Evolutionary conservation across 768 basidiomycete species (phyloP).

Genomic region (Xerocomus spinulosus): DNA sequence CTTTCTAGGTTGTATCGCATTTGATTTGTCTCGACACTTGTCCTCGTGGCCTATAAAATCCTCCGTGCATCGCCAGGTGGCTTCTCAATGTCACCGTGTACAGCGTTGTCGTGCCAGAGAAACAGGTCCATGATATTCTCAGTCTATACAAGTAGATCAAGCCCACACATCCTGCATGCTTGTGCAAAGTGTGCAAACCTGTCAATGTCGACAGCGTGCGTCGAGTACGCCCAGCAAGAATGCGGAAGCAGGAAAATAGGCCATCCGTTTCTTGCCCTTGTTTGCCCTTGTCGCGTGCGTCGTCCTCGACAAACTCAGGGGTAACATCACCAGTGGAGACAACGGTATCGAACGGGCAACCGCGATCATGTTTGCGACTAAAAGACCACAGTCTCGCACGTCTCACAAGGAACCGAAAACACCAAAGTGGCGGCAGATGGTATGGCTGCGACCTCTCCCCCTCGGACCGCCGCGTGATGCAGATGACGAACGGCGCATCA

Average conservation of each 20-base stretch:
- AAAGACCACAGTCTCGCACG: conserved; percentile 49
- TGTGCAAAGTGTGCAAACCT: conserved; percentile 21
- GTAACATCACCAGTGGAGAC: too few species aligned
- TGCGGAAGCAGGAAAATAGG: conserved; percentile 42
- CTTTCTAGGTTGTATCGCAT: too few species aligned
- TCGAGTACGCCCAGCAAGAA: conserved; percentile 41
- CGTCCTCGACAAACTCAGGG: too few species aligned
- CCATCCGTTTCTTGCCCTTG: background rate
- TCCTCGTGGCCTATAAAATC: background rate
- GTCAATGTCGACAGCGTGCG: conserved; percentile 36
- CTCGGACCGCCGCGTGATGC: conserved; percentile 41
- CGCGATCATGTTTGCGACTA: conserved; percentile 47
- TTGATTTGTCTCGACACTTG: conserved; percentile 4
- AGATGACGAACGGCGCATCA: conserved; percentile 42
- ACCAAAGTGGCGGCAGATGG: conserved; percentile 45
- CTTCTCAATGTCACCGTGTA: background rate
- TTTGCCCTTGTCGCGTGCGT: conserved; percentile 1
- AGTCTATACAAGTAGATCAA: background rate
- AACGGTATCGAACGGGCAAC: conserved; percentile 36
- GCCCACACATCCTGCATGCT: background rate
- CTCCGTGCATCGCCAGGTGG: background rate
- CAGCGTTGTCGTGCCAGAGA: conserved; percentile 23
- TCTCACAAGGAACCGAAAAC: conserved; percentile 50
- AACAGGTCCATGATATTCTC: too few species aligned
- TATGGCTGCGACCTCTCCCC: conserved; percentile 33